A percentile compares a stretch with the other conserved stretches of the same genome.
Conservation (phyloP, 176 grass and related monocot genomes). For the Puya raimondii region DNA sequence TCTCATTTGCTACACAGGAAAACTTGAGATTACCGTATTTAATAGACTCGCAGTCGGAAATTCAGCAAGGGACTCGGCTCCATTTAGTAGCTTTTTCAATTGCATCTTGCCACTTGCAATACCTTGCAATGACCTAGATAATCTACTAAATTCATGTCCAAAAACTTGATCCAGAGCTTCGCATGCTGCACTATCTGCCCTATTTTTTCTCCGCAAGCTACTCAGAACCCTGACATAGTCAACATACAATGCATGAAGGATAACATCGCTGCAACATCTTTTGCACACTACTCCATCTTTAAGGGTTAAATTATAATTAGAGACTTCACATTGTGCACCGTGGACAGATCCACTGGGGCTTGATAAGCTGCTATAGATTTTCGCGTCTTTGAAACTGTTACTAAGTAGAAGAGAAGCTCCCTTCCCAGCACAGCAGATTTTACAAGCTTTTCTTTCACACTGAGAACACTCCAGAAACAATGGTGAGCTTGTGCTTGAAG, state of each 20-base stretch:
- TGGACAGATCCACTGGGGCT: slow-evolving; percentile 28
- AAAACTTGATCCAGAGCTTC: slow-evolving; percentile 63
- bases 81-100: slow-evolving; percentile 68
- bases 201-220: slow-evolving; percentile 53
- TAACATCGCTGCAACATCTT: slow-evolving; percentile 66
- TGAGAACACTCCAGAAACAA: slow-evolving; percentile 56
- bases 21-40: slow-evolving; percentile 47
- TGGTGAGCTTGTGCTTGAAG: slow-evolving; percentile 23
- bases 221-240: slow-evolving; percentile 88
- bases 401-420: slow-evolving; percentile 80
- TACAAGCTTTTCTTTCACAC: slow-evolving; percentile 73
- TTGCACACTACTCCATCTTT: slow-evolving; percentile 78
- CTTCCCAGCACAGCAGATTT: slow-evolving; percentile 89
- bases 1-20: background rate
- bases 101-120: slow-evolving; percentile 56
- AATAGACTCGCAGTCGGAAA: slow-evolving; percentile 86
- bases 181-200: slow-evolving; percentile 42
- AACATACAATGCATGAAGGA: slow-evolving; percentile 65
- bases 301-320: slow-evolving; percentile 45
- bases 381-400: slow-evolving; percentile 65
- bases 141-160: slow-evolving; percentile 28
- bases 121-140: slow-evolving; percentile 30
- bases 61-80: slow-evolving; percentile 89
- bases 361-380: slow-evolving; percentile 53
- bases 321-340: slow-evolving; percentile 36